Evolutionary conservation across 1,284 basidiomycete genomes (phyloP).

Genomic region (Moniliella sp.): DNA sequence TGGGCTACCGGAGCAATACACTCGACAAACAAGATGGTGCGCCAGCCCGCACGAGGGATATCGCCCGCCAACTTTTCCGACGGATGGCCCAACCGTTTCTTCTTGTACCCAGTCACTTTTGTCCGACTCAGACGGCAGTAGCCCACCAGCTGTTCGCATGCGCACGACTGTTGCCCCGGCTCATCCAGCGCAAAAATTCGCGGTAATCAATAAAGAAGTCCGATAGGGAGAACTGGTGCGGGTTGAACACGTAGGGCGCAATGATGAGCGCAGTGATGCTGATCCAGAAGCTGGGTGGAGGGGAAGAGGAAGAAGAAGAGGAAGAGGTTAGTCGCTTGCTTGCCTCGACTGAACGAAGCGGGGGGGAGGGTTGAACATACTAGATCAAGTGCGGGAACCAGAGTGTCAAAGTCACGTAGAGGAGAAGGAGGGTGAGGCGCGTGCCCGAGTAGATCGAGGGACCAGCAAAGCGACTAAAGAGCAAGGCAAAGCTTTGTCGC

Average conservation of each 20-base stretch:
- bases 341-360: neutral
- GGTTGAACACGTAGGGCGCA: constrained; percentile 34
- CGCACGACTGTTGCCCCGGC: constrained; percentile 30
- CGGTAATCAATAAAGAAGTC: constrained; percentile 35
- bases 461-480: constrained; percentile 32
- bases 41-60: constrained; percentile 29
- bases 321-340: neutral
- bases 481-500: constrained; percentile 26
- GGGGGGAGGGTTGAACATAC: constrained; percentile 1
- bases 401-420: constrained; percentile 31
- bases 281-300: constrained; percentile 21
- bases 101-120: constrained; percentile 33
- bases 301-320: no score
- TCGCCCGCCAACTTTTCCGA: constrained; percentile 32
- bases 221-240: constrained; percentile 30
- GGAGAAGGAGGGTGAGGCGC: constrained; percentile 24
- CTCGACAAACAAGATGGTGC: constrained; percentile 29
- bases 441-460: constrained; percentile 33
- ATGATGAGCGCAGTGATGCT: constrained; percentile 29
- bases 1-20: constrained; percentile 23
- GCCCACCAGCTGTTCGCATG: constrained; percentile 35
- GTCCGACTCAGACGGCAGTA: constrained; percentile 33
- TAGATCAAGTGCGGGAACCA: constrained; percentile 34
- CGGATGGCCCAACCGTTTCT: constrained; percentile 34
- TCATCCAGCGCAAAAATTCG: constrained; percentile 34